Evolutionary conservation across 257 asterid genomes (phyloP), one percentile per base, ranked within the genome.

Genomic region (Verbena officinalis): DNA sequence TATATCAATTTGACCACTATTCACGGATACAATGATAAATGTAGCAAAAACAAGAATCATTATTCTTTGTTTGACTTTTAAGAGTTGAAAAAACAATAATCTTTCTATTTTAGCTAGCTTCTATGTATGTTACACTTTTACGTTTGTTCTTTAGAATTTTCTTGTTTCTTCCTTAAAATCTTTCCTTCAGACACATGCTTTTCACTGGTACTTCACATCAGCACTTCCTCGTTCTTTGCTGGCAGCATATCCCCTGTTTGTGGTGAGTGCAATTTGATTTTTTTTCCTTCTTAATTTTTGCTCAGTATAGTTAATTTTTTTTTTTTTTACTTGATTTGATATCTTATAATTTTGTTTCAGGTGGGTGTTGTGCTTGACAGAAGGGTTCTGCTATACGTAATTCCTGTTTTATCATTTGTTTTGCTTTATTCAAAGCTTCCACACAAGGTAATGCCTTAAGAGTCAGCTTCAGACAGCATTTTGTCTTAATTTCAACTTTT

Each of bases 211-310:
- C 77, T 94, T 91, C 84, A 86, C 96, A 54, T 94, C 99, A 58
- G 99, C 99, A 48, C 96, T 94, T 52, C 99, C 99, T 22, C 96
- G 99, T 63, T 84, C 97, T 4, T 80, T 94, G 78, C 81, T 94
- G 75, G 86, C 80, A 64, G 88, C 96, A 46, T 94, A 86, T 83
- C 99, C 96, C 0, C 91, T 94, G 60, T 88, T 86, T 76, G 55
- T 86, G 95, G 99, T 94, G 81, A 87, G 95, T 80, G 12, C 42
- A 5, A 27, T 27, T 49, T 39, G 65, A 55, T 49, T 48, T 13
- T 39, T 30, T 51, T 40, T 15, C 20, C 36, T 20, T 19, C 60
- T 36, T 24, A 14, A 16, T 54, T 63, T 27, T 59, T 6, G 7
- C 44, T 5, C n/a, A n/a, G n/a, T n/a, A n/a, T n/a, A n/a, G n/a